Percentiles rank a stretch among this genome's conserved stretches.
phyloP scores from a whole-genome alignment of 306 rosid species.

The Cercis canadensis region DNA sequence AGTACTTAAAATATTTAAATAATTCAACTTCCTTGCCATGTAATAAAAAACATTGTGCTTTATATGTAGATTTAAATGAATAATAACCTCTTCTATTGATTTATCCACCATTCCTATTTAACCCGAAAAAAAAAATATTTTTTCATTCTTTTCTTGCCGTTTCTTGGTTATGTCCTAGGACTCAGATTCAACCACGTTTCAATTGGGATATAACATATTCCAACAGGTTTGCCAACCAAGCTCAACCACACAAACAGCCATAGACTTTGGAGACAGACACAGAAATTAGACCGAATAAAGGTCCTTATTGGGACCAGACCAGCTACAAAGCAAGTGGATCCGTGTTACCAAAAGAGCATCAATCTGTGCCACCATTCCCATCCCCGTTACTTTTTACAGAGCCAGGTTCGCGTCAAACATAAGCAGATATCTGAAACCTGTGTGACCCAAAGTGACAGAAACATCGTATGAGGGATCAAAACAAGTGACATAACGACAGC shows the following conservation, averaged over 20 bases:
- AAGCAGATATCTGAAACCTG: slow-evolving; percentile 27
- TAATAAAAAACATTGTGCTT: too few species aligned
- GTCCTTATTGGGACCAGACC: not conserved
- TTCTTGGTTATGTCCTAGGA: too few species aligned
- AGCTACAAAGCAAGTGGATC: not conserved
- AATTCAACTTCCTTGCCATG: too few species aligned
- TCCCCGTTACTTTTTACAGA: not conserved
- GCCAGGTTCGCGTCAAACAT: slow-evolving; percentile 16
- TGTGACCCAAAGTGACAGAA: not conserved
- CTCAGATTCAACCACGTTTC: not conserved
- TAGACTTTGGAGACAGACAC: not conserved
- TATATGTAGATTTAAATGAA: too few species aligned
- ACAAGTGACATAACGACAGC: too few species aligned
- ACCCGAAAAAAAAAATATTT: too few species aligned
- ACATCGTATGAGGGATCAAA: too few species aligned
- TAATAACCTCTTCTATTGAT: too few species aligned
- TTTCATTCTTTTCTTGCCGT: too few species aligned
- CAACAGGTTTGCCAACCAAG: not conserved
- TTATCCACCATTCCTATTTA: too few species aligned
- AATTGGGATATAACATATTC: not conserved
- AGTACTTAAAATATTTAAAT: too few species aligned
- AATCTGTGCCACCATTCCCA: not conserved
- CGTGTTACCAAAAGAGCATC: too few species aligned
- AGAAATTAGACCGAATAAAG: not conserved
- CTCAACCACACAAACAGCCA: not conserved